Conservation (phyloP, 2,329 filamentous ascomycete genomes). For the Chaetomium sp. region DNA sequence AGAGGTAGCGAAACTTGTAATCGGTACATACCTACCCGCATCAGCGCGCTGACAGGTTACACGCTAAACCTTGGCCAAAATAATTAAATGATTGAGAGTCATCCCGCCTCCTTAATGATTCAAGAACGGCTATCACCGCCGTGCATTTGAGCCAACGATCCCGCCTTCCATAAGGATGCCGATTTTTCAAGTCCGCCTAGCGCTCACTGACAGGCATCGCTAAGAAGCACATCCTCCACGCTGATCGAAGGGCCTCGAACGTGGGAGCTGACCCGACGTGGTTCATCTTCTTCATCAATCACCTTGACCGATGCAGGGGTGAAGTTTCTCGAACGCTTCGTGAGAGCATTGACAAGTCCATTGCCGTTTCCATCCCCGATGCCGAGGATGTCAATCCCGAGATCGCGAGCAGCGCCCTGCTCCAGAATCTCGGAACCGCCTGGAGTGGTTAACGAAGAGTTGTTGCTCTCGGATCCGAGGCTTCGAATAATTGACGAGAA, state of each 20-base stretch:
- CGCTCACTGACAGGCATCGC: neutral
- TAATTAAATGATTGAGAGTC: too few relatives aligned
- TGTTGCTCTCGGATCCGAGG: constrained; percentile 14
- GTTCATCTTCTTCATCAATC: constrained; percentile 44
- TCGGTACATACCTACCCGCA: too few relatives aligned
- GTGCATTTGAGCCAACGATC: too few relatives aligned
- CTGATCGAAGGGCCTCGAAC: constrained; percentile 12
- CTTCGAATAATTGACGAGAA: constrained; percentile 30
- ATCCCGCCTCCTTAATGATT: too few relatives aligned
- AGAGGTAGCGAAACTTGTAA: too few relatives aligned
- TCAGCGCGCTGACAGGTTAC: too few relatives aligned
- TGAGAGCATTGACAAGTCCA: constrained; percentile 26
- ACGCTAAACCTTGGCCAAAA: too few relatives aligned
- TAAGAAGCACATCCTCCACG: neutral
- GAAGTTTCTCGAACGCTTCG: constrained; percentile 42
- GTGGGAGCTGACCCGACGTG: constrained; percentile 32
- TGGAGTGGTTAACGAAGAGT: constrained; percentile 16
- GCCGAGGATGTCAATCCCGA: constrained; percentile 5
- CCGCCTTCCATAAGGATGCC: too few relatives aligned
- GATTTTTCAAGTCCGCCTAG: neutral
- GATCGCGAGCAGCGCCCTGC: constrained; percentile 4
- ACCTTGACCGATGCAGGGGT: constrained; percentile 41
- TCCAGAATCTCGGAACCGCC: neutral
- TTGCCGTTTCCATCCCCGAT: neutral
- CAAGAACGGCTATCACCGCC: too few relatives aligned